Base-by-base conservation (phyloP, 441 rosid genomes). In the Adansonia grandidieri region DNA sequence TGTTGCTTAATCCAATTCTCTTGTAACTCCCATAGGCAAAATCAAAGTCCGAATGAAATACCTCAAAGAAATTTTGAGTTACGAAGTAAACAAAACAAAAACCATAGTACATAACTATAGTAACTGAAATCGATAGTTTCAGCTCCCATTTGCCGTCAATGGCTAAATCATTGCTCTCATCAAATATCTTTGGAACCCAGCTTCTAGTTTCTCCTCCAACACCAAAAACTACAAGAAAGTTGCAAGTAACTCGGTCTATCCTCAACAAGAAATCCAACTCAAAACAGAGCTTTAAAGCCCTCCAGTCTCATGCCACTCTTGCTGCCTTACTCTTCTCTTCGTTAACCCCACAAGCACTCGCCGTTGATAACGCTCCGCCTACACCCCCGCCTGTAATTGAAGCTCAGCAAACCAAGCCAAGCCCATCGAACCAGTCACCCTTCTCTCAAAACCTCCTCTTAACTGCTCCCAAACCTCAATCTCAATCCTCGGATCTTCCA, bases 391-490 rank as follows among this genome's bases (percentile, higher is more conserved):
- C 90, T 0, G 87, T 87, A 0, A 67, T 90, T 17, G 87, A 91
- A 83, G 88, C 93, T 60, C 93, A 84, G 28, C 87, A 91, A 57
- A 65, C 83, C 1, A 87, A 77, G 40, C 96, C 91, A 0, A 80
- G 44, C 74, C 79, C 88, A 37, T 87, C 92, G 2, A 84, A 80
- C 63, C 63, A 85, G 57, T 86, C 92, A 6, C 90, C 95, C 61
- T 90, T 93, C 76, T 74, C 83, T 22, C 97, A 95, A 74, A 95
- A 87, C 74, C 88, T 90, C 22, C 84, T 89, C 48, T 80, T 89
- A 28, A 91, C 93, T 0, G 98, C 97, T 14, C 98, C 97, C 5
- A 93, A 86, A 56, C 95, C 96, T 2, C 92, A 91, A 66, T 79
- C 90, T 47, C 86, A 84, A 53, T 71, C 92, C 62, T 79, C 96